phyloP scores from a whole-genome alignment of 192 early-diverging fungal genomes.

The Coemansia sp. region DNA sequence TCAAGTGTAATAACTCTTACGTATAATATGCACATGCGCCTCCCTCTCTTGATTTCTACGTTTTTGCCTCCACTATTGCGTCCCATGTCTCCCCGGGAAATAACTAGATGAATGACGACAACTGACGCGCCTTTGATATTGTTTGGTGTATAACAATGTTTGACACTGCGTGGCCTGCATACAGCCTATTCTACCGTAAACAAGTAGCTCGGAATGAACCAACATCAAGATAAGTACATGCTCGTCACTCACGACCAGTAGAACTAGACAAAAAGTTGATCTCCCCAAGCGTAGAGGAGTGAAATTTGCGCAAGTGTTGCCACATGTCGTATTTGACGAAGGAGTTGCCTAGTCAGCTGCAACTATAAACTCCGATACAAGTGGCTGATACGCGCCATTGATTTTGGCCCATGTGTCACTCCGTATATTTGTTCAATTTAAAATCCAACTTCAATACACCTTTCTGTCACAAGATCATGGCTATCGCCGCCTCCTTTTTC shows the following conservation, averaged over 20 bases:
- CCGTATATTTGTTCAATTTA: not conserved
- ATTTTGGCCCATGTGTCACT: not conserved
- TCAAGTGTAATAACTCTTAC: not conserved
- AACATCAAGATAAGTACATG: not conserved
- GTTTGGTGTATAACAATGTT: not conserved
- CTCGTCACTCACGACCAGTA: not conserved
- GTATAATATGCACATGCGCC: not conserved
- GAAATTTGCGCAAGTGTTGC: too few relatives aligned
- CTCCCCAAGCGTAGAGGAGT: too few relatives aligned
- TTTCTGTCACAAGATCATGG: not conserved
- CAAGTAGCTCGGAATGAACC: not conserved
- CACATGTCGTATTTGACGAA: not conserved
- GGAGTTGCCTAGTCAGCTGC: not conserved
- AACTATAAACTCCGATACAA: not conserved
- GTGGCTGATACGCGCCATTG: not conserved
- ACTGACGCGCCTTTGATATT: not conserved
- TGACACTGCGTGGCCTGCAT: not conserved
- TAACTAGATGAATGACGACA: not conserved
- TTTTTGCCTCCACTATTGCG: not conserved
- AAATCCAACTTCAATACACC: too few relatives aligned
- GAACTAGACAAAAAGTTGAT: not conserved
- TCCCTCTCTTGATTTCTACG: slow-evolving; percentile 2
- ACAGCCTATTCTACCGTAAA: not conserved
- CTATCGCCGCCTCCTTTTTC: not conserved
- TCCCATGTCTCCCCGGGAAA: not conserved